Evolutionary conservation across 306 rosid genomes (phyloP).

Genomic region (Vigna hirtella): DNA sequence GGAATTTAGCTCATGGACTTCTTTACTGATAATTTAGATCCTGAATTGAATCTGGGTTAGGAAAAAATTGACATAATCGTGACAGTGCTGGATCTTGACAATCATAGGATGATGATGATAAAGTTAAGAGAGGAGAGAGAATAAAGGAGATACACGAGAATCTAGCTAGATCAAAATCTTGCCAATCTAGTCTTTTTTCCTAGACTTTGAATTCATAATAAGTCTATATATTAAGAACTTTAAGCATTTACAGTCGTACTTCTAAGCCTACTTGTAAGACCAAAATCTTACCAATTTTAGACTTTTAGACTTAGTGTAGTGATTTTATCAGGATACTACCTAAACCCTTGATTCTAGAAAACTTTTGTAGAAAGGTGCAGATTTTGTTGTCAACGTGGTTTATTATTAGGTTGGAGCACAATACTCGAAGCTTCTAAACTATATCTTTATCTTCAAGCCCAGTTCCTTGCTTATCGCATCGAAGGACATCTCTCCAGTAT

Average conservation of each 20-base stretch:
- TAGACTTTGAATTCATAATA: constrained; percentile 1
- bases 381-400: constrained; percentile 28
- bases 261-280: neutral
- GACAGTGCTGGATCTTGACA: constrained; percentile 18
- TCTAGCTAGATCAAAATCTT: constrained; percentile 33
- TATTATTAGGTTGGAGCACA: constrained; percentile 9
- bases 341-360: constrained; percentile 16
- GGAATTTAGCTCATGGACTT: constrained; percentile 7
- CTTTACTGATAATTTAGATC: constrained; percentile 17
- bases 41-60: constrained; percentile 10
- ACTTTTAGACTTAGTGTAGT: neutral
- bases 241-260: constrained; percentile 3
- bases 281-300: no score
- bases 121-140: constrained; percentile 27
- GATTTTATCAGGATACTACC: constrained; percentile 1
- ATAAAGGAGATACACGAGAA: constrained; percentile 13
- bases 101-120: neutral
- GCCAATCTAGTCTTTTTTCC: constrained; percentile 33
- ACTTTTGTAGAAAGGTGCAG: neutral
- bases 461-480: constrained; percentile 3
- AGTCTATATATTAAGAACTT: neutral
- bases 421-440: constrained; percentile 11
- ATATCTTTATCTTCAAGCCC: constrained; percentile 22
- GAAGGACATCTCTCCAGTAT: constrained; percentile 9
- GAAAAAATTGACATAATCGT: constrained; percentile 12